phyloP scores from a whole-genome alignment of 805 yeast genomes.

The Candida easanensis region DNA sequence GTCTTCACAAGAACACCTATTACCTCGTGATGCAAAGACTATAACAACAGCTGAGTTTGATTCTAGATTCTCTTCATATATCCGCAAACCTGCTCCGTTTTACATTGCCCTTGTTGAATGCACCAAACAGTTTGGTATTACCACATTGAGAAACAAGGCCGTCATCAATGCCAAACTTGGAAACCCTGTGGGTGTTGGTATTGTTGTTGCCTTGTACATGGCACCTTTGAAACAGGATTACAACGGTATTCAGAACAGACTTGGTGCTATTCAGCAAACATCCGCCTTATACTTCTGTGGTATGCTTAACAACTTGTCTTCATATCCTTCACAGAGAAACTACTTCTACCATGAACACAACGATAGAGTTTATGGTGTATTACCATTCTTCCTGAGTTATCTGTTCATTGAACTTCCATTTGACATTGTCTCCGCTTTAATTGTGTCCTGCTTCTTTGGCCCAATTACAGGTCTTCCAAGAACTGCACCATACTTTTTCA shows the following conservation, averaged over 20 bases:
- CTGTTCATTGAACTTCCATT: slow-evolving; percentile 62
- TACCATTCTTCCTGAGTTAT: slow-evolving; percentile 64
- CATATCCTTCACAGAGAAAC: slow-evolving; percentile 72
- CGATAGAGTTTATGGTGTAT: slow-evolving; percentile 68
- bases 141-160: slow-evolving; percentile 47
- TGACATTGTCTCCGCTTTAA: slow-evolving; percentile 54
- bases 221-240: slow-evolving; percentile 49
- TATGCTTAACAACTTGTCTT: slow-evolving; percentile 71
- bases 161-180: slow-evolving; percentile 60
- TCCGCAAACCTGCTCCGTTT: slow-evolving; percentile 10
- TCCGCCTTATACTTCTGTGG: slow-evolving; percentile 77
- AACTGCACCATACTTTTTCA: slow-evolving; percentile 63
- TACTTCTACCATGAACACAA: slow-evolving; percentile 77
- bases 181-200: slow-evolving; percentile 65
- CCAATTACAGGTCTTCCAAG: slow-evolving; percentile 74
- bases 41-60: slow-evolving; percentile 10
- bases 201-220: slow-evolving; percentile 67
- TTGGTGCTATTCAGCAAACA: slow-evolving; percentile 76
- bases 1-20: slow-evolving; percentile 5
- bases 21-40: too few species aligned
- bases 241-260: slow-evolving; percentile 58
- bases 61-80: too few species aligned
- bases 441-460: slow-evolving; percentile 62
- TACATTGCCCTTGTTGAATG: slow-evolving; percentile 21
- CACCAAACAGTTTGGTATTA: slow-evolving; percentile 19